Percentiles rank a stretch among this genome's conserved stretches.
phyloP scores from a whole-genome alignment of 2,329 filamentous ascomycete species.

The Huntiella moniliformis region DNA sequence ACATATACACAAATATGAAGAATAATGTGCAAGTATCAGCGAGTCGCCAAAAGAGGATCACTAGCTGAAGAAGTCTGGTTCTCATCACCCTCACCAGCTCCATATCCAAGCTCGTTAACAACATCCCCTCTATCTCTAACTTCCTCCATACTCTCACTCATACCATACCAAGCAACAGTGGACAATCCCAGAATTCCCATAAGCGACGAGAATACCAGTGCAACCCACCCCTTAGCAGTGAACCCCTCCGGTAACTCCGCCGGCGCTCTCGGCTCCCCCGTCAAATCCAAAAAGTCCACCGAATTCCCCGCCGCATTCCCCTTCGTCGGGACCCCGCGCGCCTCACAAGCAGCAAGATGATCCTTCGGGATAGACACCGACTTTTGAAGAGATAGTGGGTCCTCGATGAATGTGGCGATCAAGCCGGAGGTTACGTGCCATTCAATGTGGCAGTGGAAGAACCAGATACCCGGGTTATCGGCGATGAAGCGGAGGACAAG shows the following conservation, averaged over 20 bases:
- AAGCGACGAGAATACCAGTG: constrained; percentile 53
- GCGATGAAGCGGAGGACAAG: constrained; percentile 49
- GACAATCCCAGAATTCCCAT: constrained; percentile 49
- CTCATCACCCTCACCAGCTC: not conserved
- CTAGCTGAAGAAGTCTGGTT: not conserved
- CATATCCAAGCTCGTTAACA: constrained; percentile 9
- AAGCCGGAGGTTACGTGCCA: constrained; percentile 57
- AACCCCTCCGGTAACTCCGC: constrained; percentile 48
- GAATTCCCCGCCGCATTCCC: constrained; percentile 66
- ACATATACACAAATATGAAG: not conserved
- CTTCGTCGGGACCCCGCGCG: constrained; percentile 26
- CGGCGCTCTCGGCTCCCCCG: constrained; percentile 38
- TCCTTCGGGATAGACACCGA: constrained; percentile 38
- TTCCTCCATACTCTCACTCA: constrained; percentile 7
- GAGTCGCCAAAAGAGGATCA: not conserved
- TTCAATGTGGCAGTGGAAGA: constrained; percentile 68
- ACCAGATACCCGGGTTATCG: constrained; percentile 47
- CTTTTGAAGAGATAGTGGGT: constrained; percentile 42
- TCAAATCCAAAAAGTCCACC: constrained; percentile 40
- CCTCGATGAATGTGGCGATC: constrained; percentile 44
- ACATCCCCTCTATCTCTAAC: not conserved
- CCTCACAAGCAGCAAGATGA: constrained; percentile 39
- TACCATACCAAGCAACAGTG: constrained; percentile 36
- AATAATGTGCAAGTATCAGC: not conserved
- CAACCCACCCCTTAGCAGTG: constrained; percentile 51